Percentiles rank a stretch among this genome's conserved stretches.
Evolutionary conservation across 2,329 filamentous ascomycete genomes (phyloP).

Genomic region (Epichloe festucae): DNA sequence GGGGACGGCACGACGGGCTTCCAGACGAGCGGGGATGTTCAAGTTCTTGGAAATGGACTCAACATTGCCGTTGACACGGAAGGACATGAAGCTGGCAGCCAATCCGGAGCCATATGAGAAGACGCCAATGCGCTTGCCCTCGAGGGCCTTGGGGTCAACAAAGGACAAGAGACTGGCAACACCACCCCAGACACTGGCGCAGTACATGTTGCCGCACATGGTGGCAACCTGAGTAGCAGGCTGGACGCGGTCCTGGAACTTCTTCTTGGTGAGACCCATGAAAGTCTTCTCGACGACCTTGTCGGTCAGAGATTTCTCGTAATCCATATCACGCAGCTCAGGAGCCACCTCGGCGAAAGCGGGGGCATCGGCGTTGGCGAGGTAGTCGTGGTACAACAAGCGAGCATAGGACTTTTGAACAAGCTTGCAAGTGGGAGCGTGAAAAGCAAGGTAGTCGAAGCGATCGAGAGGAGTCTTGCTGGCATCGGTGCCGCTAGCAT

Average conservation of each 20-base stretch:
- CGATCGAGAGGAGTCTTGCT: conserved; percentile 58
- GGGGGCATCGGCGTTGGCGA: conserved; percentile 52
- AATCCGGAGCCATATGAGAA: conserved; percentile 74
- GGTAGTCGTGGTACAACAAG: conserved; percentile 76
- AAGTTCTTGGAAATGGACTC: conserved; percentile 54
- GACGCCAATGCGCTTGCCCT: conserved; percentile 60
- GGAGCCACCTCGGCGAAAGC: conserved; percentile 63
- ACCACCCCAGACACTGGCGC: conserved; percentile 62
- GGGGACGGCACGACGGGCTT: conserved; percentile 54
- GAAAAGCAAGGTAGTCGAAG: conserved; percentile 76
- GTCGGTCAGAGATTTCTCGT: conserved; percentile 66
- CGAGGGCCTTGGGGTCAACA: conserved; percentile 47
- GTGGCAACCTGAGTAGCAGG: conserved; percentile 65
- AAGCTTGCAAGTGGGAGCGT: conserved; percentile 77
- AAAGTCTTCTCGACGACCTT: conserved; percentile 80
- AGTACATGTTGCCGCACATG: conserved; percentile 60
- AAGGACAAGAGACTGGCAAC: conserved; percentile 57
- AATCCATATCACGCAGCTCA: conserved; percentile 66
- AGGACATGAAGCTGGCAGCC: conserved; percentile 57
- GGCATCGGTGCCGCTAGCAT: conserved; percentile 31
- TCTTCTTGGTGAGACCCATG: conserved; percentile 73
- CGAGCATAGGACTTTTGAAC: conserved; percentile 77
- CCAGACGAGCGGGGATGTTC: conserved; percentile 56
- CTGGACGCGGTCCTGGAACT: conserved; percentile 64
- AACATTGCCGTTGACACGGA: conserved; percentile 60